These are phyloP conservation scores for Thalassiosira livingstoniorum DNA, from an alignment of 352 stramenopile genomes.

Conservation along the genomic window DNA sequence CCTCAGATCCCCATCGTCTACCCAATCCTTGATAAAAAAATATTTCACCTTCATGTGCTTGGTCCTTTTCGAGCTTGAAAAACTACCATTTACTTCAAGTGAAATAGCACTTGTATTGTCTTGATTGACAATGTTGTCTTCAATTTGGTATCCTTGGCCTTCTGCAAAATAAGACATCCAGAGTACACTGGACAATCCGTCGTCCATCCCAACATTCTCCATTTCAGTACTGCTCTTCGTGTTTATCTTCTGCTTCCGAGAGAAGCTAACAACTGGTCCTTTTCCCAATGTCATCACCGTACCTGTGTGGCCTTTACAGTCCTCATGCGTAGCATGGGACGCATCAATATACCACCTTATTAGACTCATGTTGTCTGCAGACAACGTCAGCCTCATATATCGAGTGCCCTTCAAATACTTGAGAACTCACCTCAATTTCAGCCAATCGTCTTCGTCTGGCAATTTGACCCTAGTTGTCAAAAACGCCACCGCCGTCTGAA, in stretches of 20 bases:
- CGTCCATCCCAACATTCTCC: background rate
- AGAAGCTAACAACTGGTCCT: background rate
- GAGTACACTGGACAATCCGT: background rate
- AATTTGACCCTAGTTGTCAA: background rate
- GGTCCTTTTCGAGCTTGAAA: background rate
- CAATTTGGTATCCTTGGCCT: background rate
- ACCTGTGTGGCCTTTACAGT: slow-evolving; percentile 10
- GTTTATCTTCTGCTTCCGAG: background rate
- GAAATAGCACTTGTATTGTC: background rate
- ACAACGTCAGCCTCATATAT: background rate
- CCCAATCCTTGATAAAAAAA: background rate
- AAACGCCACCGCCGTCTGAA: background rate
- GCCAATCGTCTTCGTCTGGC: too few relatives aligned
- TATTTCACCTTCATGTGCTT: background rate
- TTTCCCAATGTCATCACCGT: background rate
- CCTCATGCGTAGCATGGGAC: slow-evolving; percentile 2
- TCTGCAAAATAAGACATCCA: background rate
- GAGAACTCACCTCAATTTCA: too few relatives aligned
- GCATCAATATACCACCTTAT: slow-evolving; percentile 6
- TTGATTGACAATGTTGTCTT: background rate
- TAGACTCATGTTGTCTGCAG: background rate
- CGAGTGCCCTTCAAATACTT: background rate
- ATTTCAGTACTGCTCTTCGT: background rate
- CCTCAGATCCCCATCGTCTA: background rate
- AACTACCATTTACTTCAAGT: background rate